phyloP scores from a whole-genome alignment of 1,139 yeast genomes.

The Taphrina betulina region DNA sequence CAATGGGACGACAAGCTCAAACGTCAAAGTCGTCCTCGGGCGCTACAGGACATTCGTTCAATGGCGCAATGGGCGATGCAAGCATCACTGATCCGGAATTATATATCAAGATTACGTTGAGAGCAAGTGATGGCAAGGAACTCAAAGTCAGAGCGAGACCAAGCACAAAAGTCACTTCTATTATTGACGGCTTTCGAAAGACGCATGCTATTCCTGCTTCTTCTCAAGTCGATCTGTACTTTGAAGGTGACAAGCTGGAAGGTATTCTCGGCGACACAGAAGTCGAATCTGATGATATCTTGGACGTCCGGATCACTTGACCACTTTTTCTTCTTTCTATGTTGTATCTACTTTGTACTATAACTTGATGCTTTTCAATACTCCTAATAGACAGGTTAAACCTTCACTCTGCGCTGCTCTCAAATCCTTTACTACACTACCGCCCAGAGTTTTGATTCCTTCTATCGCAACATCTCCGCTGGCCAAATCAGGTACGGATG shows the following conservation, averaged over 20 bases:
- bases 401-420: background rate
- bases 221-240: background rate
- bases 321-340: too few relatives aligned
- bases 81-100: background rate
- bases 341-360: too few relatives aligned
- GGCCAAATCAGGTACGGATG: background rate
- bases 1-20: background rate
- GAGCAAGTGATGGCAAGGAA: conserved; percentile 2
- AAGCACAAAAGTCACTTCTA: conserved; percentile 3
- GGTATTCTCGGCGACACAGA: conserved; percentile 15
- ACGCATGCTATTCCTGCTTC: background rate
- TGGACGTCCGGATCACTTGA: conserved; percentile 21
- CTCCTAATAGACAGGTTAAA: conserved; percentile 7
- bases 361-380: conserved; percentile 10
- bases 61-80: background rate
- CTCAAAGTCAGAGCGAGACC: conserved; percentile 17
- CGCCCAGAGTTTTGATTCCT: background rate
- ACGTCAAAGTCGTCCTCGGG: background rate
- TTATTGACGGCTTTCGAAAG: conserved; percentile 10
- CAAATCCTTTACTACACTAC: background rate
- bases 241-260: conserved; percentile 22
- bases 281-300: conserved; percentile 17
- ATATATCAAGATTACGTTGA: conserved; percentile 3
- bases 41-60: background rate
- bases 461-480: background rate